Evolutionary conservation across 2,329 filamentous ascomycete species (phyloP), one percentile per base, ranked within the genome.

Genomic region (Pyricularia sp.): DNA sequence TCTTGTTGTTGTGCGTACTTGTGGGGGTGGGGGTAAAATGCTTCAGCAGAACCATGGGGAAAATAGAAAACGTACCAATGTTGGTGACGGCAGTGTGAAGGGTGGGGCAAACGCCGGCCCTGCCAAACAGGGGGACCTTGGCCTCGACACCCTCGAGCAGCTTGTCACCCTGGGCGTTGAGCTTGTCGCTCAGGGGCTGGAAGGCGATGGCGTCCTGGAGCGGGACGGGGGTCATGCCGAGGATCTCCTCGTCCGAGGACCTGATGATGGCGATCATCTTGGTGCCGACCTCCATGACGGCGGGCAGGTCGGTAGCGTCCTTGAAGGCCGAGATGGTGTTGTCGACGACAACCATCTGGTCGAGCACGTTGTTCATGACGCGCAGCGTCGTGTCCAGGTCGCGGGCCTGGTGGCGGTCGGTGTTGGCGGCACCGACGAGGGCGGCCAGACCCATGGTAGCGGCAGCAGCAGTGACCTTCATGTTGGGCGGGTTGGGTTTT

Each of bases 361-460:
- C 42, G 23, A 31, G 26, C 17, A 67, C 66, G 28, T 63, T 63
- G 66, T 20, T 61, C 66, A 67, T 67, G 66, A 67, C 66, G 50
- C 66, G 66, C 50, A 67, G 11, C 25, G 33, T 33, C 26, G 50
- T 58, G 36, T 67, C 66, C 36, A 67, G 66, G 25, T 55, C 42
- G 20, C 66, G 50, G 26, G 50, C 33, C 66, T 31, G 42, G 42
- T 50, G 42, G 42, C 42, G 42, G 17, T 50, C 20, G 42, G 42
- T 50, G 42, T 50, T 50, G 42, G 6, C 42, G 20, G 42, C 42
- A 20, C 42, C 20, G 20, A 50, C 42, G 42, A 50, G 42, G 17
- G 42, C 5, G 42, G 20, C 42, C 42, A 50, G 42, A 9, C 42
- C 42, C 17, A 50, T 7, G 42, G 17, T n/a, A 20, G 42, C 42